A percentile compares a stretch with the other conserved stretches of the same genome.
phyloP scores from a whole-genome alignment of 805 yeast species.

The Lipomyces anomalus region DNA sequence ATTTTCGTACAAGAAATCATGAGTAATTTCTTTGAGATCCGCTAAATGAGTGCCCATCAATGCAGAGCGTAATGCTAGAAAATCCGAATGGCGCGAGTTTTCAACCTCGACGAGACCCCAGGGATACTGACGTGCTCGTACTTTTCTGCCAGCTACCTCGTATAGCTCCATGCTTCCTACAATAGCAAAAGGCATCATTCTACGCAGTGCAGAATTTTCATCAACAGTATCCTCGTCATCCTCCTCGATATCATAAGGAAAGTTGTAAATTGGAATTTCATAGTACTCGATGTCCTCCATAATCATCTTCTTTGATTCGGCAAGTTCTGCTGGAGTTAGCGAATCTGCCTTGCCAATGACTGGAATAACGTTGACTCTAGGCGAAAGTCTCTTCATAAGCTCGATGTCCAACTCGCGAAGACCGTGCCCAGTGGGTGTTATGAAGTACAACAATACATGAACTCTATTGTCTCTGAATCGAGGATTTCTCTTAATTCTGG shows the following conservation, averaged over 20 bases:
- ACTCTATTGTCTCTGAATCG: constrained; percentile 67
- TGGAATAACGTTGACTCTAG: constrained; percentile 77
- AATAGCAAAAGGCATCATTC: constrained; percentile 57
- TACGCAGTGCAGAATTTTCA: constrained; percentile 38
- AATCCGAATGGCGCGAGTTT: constrained; percentile 37
- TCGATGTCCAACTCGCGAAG: constrained; percentile 65
- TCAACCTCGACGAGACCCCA: constrained; percentile 60
- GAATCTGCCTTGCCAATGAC: constrained; percentile 77
- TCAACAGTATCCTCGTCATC: constrained; percentile 39
- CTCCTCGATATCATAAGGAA: constrained; percentile 60
- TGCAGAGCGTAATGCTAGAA: constrained; percentile 52
- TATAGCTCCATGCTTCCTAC: constrained; percentile 45
- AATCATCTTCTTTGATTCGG: constrained; percentile 48
- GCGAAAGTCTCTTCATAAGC: constrained; percentile 62
- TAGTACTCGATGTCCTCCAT: constrained; percentile 52
- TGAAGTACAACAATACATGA: constrained; percentile 72
- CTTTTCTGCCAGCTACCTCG: constrained; percentile 35
- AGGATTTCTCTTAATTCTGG: constrained; percentile 67
- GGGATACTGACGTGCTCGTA: constrained; percentile 52
- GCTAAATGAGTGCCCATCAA: constrained; percentile 77
- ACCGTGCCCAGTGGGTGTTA: constrained; percentile 54
- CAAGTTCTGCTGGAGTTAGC: constrained; percentile 59
- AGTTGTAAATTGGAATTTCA: constrained; percentile 64
- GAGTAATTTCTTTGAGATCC: constrained; percentile 76
- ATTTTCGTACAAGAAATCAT: constrained; percentile 67